Evolutionary conservation across 2,329 filamentous ascomycete species (phyloP), one percentile per base, ranked within the genome.

Genomic region (Pseudopithomyces chartarum): DNA sequence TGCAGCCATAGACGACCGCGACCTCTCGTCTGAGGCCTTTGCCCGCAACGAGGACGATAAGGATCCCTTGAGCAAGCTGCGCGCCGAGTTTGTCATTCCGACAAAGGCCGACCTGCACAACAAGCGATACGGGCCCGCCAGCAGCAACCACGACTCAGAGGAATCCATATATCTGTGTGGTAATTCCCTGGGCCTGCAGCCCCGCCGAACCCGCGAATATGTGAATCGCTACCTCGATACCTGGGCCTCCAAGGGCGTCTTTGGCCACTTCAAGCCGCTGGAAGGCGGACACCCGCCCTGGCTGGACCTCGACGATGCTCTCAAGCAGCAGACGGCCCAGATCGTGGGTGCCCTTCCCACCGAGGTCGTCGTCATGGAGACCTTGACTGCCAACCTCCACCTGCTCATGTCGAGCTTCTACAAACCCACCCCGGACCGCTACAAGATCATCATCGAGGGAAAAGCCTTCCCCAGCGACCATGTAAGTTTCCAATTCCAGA

Each of bases 381-480:
- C 90, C 0, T 77, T 97, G 67, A 96, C 91, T 1, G 86, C 84
- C 20, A 96, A 96, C 73, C 73, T 96, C 57, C 91, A 96, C 73
- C 76, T 96, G 15, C 80, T 95, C 68, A 87, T 96, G 87, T 88
- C 90, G 7, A 91, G 89, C 76, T 96, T 96, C 78, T 96, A 94
- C 78, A 82, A 79, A 52, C 91, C 91, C 0, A 89, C 82, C 0
- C 76, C 79, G 45, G 79, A 84, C 69, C 82, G 77, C 38, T 89
- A 89, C 78, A 95, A 94, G 79, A 89, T 96, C 60, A 89, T 96
- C 51, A 82, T 94, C n/a, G 92, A 97, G 75, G 91, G 90, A 76
- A 92, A 92, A 70, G 91, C 92, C 0, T 97, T 97, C 65, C 93
- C 92, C 0, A 93, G 90, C 73, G 92, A 97, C 70, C 89, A 91